Evolutionary conservation across 164 flowering plant species (phyloP).

Genomic region (Kingdonia uniflora): DNA sequence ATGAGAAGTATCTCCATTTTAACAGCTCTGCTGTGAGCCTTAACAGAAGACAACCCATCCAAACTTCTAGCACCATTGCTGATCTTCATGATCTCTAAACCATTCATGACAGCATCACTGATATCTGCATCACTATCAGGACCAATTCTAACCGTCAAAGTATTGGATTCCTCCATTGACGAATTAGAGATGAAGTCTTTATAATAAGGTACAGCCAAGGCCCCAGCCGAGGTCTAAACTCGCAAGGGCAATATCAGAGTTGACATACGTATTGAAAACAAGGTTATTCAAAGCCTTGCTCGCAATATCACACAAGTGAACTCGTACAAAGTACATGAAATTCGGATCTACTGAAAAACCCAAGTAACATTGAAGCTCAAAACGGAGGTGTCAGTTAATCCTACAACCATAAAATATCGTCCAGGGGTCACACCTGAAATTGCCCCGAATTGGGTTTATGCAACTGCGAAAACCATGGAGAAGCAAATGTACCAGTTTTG

Average conservation of each 20-base stretch:
- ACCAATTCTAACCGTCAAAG: slow-evolving; percentile 12
- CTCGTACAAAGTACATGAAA: slow-evolving; percentile 60
- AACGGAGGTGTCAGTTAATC: slow-evolving; percentile 13
- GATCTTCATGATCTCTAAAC: slow-evolving; percentile 21
- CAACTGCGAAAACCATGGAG: slow-evolving; percentile 73
- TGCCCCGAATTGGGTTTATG: slow-evolving; percentile 83
- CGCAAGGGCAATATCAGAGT: slow-evolving; percentile 9
- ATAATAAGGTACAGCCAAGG: too few species aligned
- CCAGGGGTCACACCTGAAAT: slow-evolving; percentile 36
- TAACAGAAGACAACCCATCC: slow-evolving; percentile 12
- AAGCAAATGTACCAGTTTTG: slow-evolving; percentile 33
- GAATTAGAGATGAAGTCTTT: slow-evolving; percentile 11
- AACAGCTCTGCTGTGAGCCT: slow-evolving; percentile 17
- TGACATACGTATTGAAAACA: slow-evolving; percentile 59
- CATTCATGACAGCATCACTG: slow-evolving; percentile 14
- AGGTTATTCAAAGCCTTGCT: slow-evolving; percentile 48
- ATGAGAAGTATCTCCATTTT: slow-evolving; percentile 23
- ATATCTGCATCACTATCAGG: slow-evolving; percentile 10
- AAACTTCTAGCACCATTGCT: slow-evolving; percentile 13
- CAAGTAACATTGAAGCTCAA: slow-evolving; percentile 83
- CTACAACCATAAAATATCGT: slow-evolving; percentile 25
- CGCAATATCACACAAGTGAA: slow-evolving; percentile 84
- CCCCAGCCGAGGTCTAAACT: slow-evolving; percentile 10
- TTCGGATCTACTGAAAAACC: slow-evolving; percentile 66
- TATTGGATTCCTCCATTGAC: slow-evolving; percentile 7